phyloP scores from a whole-genome alignment of 352 stramenopile genomes.

The Phytophthora pistaciae region DNA sequence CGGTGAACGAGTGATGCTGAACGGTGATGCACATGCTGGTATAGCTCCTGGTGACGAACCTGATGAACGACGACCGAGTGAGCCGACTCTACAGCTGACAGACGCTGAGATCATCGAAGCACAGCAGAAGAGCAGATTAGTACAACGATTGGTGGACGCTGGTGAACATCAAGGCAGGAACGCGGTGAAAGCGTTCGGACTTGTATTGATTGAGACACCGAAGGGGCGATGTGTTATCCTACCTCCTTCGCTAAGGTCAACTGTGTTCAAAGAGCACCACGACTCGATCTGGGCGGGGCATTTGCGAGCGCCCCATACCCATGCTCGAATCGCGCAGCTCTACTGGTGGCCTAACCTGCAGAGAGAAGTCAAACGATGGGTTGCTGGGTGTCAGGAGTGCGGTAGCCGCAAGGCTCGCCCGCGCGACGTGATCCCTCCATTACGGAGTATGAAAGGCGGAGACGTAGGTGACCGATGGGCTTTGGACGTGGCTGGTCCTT shows the following conservation, averaged over 20 bases:
- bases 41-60: too few relatives aligned
- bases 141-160: not conserved
- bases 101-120: not conserved
- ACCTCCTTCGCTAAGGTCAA: not conserved
- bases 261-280: not conserved
- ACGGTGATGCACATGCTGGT: not conserved
- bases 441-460: not conserved
- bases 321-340: not conserved
- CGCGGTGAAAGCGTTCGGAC: not conserved
- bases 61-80: not conserved
- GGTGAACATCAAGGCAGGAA: not conserved
- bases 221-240: not conserved
- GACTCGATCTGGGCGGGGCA: too few relatives aligned
- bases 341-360: not conserved
- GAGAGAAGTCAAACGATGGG: not conserved
- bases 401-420: too few relatives aligned
- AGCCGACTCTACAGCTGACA: not conserved
- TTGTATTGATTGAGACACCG: not conserved
- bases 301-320: not conserved
- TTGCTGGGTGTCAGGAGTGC: too few relatives aligned
- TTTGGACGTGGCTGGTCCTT: not conserved
- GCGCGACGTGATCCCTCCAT: not conserved
- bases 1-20: not conserved
- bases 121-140: not conserved
- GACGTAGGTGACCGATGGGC: not conserved